Evolutionary conservation across 306 rosid species (phyloP), one percentile per base, ranked within the genome.

Genomic region (Vicia sativa): DNA sequence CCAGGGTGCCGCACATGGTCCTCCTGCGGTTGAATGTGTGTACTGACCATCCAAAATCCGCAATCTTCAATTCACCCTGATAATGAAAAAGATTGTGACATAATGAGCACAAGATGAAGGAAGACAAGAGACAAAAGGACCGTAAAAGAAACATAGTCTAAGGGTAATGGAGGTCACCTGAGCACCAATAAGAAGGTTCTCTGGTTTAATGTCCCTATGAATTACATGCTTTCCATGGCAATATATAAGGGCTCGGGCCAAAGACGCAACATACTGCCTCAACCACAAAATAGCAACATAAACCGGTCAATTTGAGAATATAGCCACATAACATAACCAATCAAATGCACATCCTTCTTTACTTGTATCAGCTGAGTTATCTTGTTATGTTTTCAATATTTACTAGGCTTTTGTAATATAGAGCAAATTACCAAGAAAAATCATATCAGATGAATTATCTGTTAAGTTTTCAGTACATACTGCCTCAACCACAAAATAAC

Each of bases 21-120:
- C 88, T 71, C 85, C 99, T 88, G 78, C 97, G 99, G 77, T 85
- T 88, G 74, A 95, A 95, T 70, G 99, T 95, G 74, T 95, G 99
- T 80, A 95, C 99, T 0, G 99, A 95, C 99, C 99, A 95, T 45
- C 99, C 99, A 65, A 95, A 95, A 79, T 95, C 99, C 29, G 99
- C 97, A 74, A 95, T 95, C 83, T 95, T 95, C 41, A 95, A 80
- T 57, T 95, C 99, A 49, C 99, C 97, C 99, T 95, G 87, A 57
- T 43, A 55, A 72, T 58, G 53, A 29, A 67, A 41, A 76, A 43
- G 69, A 71, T 15, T 38, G 60, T 62, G 57, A 66, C 18, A 61
- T 29, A 37, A 46, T 74, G 16, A 77, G 75, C 62, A 74, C 46
- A 41, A 68, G 26, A 11, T 25, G 12, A 19, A 41, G 12, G 25